Evolutionary conservation across 352 stramenopile species (phyloP), one percentile per base, ranked within the genome.

Genomic region (Globisporangium irregulare): DNA sequence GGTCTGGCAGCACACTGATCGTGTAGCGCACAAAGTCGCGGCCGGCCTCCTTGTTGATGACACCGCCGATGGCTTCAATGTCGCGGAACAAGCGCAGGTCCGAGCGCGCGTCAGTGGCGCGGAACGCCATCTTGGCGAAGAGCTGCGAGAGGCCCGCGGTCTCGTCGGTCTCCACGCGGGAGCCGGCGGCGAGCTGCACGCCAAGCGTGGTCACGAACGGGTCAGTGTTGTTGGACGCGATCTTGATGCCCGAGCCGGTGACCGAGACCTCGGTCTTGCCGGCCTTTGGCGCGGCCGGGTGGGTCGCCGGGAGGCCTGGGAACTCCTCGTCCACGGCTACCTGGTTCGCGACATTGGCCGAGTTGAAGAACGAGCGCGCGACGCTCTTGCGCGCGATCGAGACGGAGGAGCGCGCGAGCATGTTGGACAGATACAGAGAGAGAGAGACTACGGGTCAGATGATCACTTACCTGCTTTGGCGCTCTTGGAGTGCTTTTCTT

Each of bases 81-180:
- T 91, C 87, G 64, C 87, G 86, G 79, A 79, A 95, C 46, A 95
- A 74, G 51, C 82, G 81, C 71, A 95, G 75, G 71, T 95, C 87
- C 64, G 87, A 94, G 70, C 86, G 87, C 61, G 32, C 70, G 32
- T 83, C 66, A 12, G 87, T 95, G 27, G 86, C 75, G 54, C 86
- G 87, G 84, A 95, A 95, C 38, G 87, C 86, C 82, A 93, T 86
- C 76, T 94, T 92, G 66, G 82, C 74, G 55, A 90, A 90, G 54
- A 95, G 78, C 77, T 93, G 82, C 75, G 87, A 84, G 20, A 94
- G 55, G 34, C 87, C 87, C n/a, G 83, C 73, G 12, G 78, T 91
- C 57, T 87, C 85, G 55, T 93, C 85, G 32, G 63, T 82, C 73
- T 95, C 87, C 63, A 86, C 73, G 64, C 84, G 81, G 59, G 75